Evolutionary conservation across 1,284 basidiomycete genomes (phyloP).

Genomic region (Naganishia cerealis): DNA sequence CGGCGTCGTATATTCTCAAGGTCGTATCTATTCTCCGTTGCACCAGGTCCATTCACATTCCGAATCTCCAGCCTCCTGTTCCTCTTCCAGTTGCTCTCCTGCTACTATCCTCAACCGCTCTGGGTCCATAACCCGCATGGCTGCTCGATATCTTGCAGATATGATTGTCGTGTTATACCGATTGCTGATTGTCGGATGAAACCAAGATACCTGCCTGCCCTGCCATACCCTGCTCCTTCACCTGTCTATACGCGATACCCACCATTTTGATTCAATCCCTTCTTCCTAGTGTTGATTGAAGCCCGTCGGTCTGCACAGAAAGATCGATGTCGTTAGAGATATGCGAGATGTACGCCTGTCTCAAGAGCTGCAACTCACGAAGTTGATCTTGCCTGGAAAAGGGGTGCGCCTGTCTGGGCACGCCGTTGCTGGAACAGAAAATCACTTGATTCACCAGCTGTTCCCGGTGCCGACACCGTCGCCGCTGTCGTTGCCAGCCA

Average conservation of each 20-base stretch:
- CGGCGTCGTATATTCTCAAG: not conserved
- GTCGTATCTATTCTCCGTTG: not conserved
- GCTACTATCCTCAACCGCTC: not conserved
- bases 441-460: constrained; percentile 14
- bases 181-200: not conserved
- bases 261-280: constrained; percentile 32
- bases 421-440: not conserved
- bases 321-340: constrained; percentile 19
- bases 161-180: not conserved
- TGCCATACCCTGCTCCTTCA: not conserved
- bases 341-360: not conserved
- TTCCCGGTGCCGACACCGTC: constrained; percentile 12
- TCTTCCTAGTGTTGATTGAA: constrained; percentile 30
- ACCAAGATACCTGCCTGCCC: constrained; percentile 10
- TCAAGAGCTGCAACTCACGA: constrained; percentile 13
- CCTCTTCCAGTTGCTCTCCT: not conserved
- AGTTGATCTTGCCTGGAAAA: constrained; percentile 28
- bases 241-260: not conserved
- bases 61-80: not conserved
- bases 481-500: constrained; percentile 9
- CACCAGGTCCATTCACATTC: not conserved
- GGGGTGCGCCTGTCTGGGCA: not conserved
- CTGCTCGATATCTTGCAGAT: not conserved
- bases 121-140: not conserved
- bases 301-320: constrained; percentile 22